These are phyloP conservation scores for Russula vinacea DNA, from an alignment of 768 basidiomycete genomes.

Conservation along the genomic window DNA sequence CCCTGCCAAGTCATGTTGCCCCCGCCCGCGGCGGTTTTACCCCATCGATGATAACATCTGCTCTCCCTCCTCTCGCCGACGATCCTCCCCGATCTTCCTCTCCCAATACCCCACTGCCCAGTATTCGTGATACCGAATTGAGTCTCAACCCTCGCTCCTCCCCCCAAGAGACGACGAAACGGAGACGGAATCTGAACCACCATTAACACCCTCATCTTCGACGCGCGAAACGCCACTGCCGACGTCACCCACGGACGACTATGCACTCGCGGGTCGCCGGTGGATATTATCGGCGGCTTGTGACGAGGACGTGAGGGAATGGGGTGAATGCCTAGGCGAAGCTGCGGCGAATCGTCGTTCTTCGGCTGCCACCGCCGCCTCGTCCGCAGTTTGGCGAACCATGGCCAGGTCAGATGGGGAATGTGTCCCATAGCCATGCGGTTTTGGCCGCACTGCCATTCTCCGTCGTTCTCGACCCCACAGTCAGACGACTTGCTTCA, in stretches of 20 bases:
- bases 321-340: slow-evolving; percentile 15
- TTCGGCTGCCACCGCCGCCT: neutral
- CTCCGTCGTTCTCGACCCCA: too few species aligned
- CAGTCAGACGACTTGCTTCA: too few species aligned
- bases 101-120: neutral
- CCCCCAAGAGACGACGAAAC: neutral
- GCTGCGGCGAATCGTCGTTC: neutral
- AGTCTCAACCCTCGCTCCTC: neutral
- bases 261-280: neutral
- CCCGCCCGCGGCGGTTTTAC: neutral
- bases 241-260: neutral
- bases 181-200: neutral
- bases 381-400: slow-evolving; percentile 1
- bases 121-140: too few species aligned
- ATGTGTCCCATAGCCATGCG: neutral
- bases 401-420: neutral
- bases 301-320: slow-evolving; percentile 19
- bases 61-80: neutral
- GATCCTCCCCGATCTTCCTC: neutral
- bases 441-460: neutral
- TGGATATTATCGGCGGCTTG: slow-evolving; percentile 17
- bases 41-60: neutral
- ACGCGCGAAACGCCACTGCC: neutral
- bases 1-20: slow-evolving; percentile 6
- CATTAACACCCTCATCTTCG: neutral